Conservation (phyloP, 805 yeast genomes). For the Vanderwaltozyma polyspora region DNA sequence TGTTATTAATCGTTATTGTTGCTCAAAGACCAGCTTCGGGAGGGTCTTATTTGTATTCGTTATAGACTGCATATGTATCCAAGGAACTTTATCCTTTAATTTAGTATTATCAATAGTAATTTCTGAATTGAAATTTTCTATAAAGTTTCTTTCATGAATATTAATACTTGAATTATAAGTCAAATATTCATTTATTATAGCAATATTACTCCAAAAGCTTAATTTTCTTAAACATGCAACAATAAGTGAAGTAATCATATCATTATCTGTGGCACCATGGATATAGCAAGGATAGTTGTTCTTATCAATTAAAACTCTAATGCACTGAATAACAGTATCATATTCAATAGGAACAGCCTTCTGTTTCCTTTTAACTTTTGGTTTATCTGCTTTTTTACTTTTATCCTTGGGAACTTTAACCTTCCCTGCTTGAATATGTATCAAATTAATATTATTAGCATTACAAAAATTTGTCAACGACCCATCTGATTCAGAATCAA, state of each 20-base stretch:
- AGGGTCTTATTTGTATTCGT: conserved; percentile 10
- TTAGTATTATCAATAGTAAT: conserved; percentile 24
- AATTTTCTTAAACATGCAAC: conserved; percentile 78
- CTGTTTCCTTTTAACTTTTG: conserved; percentile 63
- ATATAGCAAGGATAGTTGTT: conserved; percentile 61
- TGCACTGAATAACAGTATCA: conserved; percentile 44
- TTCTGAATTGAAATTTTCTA: conserved; percentile 62
- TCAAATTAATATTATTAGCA: conserved; percentile 41
- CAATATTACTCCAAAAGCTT: conserved; percentile 79
- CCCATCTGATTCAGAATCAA: conserved; percentile 39
- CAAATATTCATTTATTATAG: conserved; percentile 77
- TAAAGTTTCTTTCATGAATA: conserved; percentile 71
- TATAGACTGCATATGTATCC: conserved; percentile 17
- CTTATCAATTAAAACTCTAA: conserved; percentile 50
- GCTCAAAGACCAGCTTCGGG: too few relatives aligned
- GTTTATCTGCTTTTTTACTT: conserved; percentile 2
- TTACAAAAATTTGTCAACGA: conserved; percentile 41
- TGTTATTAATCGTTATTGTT: too few relatives aligned
- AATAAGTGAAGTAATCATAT: conserved; percentile 71
- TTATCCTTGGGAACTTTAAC: conserved; percentile 8
- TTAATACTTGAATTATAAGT: conserved; percentile 68
- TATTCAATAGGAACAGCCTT: conserved; percentile 73
- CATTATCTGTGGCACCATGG: conserved; percentile 76
- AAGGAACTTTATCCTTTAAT: conserved; percentile 22
- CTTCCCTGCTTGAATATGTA: conserved; percentile 56